phyloP scores from a whole-genome alignment of 2,329 filamentous ascomycete genomes.

The Juglanconis oblonga region DNA sequence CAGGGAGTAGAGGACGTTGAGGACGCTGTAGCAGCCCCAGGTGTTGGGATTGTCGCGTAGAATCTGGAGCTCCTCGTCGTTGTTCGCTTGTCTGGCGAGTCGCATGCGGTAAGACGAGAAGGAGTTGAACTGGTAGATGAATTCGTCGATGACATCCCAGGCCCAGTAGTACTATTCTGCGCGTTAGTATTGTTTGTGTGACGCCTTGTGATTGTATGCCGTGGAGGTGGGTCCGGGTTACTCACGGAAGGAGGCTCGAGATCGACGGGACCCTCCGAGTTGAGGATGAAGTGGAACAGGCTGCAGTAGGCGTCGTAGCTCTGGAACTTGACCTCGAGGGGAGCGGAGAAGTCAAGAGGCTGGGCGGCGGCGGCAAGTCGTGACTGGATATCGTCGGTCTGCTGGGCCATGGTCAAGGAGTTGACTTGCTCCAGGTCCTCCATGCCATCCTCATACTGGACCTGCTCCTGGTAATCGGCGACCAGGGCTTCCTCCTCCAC shows the following conservation, averaged over 20 bases:
- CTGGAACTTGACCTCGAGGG: constrained; percentile 94
- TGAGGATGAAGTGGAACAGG: constrained; percentile 98
- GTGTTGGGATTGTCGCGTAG: constrained; percentile 97
- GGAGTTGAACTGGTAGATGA: constrained; percentile 99
- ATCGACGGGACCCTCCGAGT: constrained; percentile 98
- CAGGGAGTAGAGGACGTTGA: constrained; percentile 98
- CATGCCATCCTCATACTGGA: constrained; percentile 85
- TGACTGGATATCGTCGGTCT: constrained; percentile 88
- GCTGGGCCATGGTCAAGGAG: constrained; percentile 67
- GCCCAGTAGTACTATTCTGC: constrained; percentile 90
- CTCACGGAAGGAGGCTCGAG: constrained; percentile 93
- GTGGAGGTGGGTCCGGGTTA: constrained; percentile 24
- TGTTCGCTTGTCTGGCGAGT: constrained; percentile 76
- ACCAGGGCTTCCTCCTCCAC: constrained; percentile 94
- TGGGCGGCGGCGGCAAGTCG: constrained; percentile 89
- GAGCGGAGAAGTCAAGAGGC: constrained; percentile 92
- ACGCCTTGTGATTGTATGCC: background rate
- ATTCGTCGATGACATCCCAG: constrained; percentile 99
- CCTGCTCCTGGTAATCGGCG: constrained; percentile 94
- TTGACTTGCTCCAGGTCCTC: constrained; percentile 70
- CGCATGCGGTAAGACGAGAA: constrained; percentile 97
- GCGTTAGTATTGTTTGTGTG: constrained; percentile 12
- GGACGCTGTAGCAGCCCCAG: constrained; percentile 98
- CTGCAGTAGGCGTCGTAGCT: constrained; percentile 99
- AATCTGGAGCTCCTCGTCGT: constrained; percentile 87